phyloP scores from a whole-genome alignment of 371 early-diverging fungal species.

The Choanephora cucurbitarum region DNA sequence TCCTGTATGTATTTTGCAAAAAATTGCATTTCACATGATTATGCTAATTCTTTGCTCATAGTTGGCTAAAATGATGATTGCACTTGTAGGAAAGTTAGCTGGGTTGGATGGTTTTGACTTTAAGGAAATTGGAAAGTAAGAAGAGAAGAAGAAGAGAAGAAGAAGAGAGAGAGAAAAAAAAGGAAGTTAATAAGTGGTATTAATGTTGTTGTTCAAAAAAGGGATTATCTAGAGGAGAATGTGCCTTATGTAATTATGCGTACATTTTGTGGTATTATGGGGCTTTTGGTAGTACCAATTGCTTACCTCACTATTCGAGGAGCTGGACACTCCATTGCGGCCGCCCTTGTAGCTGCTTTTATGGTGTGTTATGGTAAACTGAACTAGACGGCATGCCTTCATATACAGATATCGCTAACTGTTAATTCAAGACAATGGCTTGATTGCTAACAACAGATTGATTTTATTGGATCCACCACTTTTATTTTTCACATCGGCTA shows the following conservation, averaged over 20 bases:
- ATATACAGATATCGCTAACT: not conserved
- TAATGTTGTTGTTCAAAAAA: conserved; percentile 3
- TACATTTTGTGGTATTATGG: conserved; percentile 42
- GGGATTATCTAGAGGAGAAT: conserved; percentile 45
- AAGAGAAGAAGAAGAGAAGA: not conserved
- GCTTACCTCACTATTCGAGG: conserved; percentile 49
- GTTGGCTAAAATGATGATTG: conserved; percentile 95
- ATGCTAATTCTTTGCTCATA: conserved; percentile 5
- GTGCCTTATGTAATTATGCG: conserved; percentile 50
- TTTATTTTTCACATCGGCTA: conserved; percentile 79
- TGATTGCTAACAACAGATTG: conserved; percentile 87
- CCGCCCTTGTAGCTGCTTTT: conserved; percentile 44
- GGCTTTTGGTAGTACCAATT: conserved; percentile 48
- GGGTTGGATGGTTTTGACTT: conserved; percentile 95
- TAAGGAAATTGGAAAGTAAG: conserved; percentile 85
- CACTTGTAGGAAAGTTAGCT: conserved; percentile 70
- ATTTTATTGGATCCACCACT: conserved; percentile 91
- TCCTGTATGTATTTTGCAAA: conserved; percentile 20
- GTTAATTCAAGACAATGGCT: conserved; percentile 71
- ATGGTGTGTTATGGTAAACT: conserved; percentile 50
- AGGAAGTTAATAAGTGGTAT: not conserved
- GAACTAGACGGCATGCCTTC: not conserved
- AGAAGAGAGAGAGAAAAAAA: not conserved
- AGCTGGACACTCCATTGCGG: conserved; percentile 47
- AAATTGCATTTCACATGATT: no score